Evolutionary conservation across 768 basidiomycete species (phyloP).

Genomic region (Lepiota subincarnata): DNA sequence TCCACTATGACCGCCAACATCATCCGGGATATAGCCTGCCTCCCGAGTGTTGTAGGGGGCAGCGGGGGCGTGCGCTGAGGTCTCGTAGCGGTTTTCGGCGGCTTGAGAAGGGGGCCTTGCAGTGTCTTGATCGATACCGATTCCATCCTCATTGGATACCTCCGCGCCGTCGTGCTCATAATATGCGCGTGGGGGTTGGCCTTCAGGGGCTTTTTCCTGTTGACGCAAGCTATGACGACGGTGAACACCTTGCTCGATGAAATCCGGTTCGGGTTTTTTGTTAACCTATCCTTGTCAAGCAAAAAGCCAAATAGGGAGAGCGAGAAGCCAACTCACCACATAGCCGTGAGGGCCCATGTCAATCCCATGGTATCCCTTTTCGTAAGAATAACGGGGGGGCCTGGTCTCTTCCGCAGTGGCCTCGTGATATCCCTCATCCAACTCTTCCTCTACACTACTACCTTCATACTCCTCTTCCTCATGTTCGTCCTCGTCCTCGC

Average conservation of each 20-base stretch:
- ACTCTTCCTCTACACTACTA: constrained; percentile 37
- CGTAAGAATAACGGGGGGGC: constrained; percentile 3
- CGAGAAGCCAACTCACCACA: not conserved
- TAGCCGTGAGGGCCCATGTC: constrained; percentile 9
- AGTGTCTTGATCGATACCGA: constrained; percentile 7
- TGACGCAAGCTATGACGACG: constrained; percentile 3
- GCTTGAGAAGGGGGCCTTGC: not conserved
- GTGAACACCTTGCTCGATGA: not conserved
- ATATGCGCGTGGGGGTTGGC: constrained; percentile 1
- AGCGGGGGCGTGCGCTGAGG: not conserved
- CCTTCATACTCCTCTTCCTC: constrained; percentile 31
- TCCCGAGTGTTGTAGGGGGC: not conserved
- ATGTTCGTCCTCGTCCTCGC: constrained; percentile 70
- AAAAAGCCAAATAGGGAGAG: not conserved
- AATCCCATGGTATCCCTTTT: not conserved
- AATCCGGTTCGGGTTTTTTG: constrained; percentile 14
- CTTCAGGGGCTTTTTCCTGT: constrained; percentile 12
- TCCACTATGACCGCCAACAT: not conserved
- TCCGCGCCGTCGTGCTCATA: not conserved
- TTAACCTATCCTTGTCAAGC: constrained; percentile 14
- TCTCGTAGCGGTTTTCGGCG: not conserved
- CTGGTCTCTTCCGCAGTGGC: constrained; percentile 20
- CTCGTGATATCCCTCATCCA: constrained; percentile 28
- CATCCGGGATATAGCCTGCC: constrained; percentile 1
- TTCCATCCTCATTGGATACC: not conserved